Base-by-base conservation (phyloP, 371 early-diverging fungal genomes). In the Rhizomucor miehei region DNA sequence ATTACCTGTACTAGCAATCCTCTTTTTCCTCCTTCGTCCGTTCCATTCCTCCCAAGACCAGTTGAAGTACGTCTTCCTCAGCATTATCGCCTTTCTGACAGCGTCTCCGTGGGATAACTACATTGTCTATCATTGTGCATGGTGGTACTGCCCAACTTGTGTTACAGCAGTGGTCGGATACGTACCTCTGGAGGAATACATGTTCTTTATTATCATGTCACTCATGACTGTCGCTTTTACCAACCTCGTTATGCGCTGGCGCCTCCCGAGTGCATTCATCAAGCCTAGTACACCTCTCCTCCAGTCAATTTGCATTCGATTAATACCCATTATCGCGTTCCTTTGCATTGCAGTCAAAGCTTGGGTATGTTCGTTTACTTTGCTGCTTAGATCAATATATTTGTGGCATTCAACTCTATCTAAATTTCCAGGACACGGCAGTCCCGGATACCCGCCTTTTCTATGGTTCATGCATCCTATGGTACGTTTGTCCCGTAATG, bases 71-170 rank as follows among this genome's bases (percentile, higher is more conserved):
- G 44, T 59, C 4, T 71, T 79, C 20, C 61, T 87, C 20, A 29
- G 59, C 8, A 5, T 52, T 0, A 53, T 85, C 34, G 81, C 87
- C 0, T 59, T 85, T 16, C 10, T 60, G 0, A 85, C 84, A 5
- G 84, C 87, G 0, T 78, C 82, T 10, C 57, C 75, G 8, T 87
- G 87, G 87, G 87, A 87, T 55, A 82, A 84, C 48, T 85, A 75
- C 48, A 81, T 69, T 52, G 77, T 77, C 1, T 75, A 74, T 25
- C 73, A 77, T 46, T 67, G 69, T n/a, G 81, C 77, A 0, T 78
- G 79, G 80, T 69, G 62, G 29, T 86, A 84, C 48, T 77, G 79
- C 38, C 61, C 69, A 14, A 59, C 62, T 0, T 77, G 80, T 46
- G 82, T 85, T 10, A 49, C 71, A 20, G 78, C 67, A 29, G 75